Evolutionary conservation across 2,329 filamentous ascomycete species (phyloP).

Genomic region (Clathrospora elynae): DNA sequence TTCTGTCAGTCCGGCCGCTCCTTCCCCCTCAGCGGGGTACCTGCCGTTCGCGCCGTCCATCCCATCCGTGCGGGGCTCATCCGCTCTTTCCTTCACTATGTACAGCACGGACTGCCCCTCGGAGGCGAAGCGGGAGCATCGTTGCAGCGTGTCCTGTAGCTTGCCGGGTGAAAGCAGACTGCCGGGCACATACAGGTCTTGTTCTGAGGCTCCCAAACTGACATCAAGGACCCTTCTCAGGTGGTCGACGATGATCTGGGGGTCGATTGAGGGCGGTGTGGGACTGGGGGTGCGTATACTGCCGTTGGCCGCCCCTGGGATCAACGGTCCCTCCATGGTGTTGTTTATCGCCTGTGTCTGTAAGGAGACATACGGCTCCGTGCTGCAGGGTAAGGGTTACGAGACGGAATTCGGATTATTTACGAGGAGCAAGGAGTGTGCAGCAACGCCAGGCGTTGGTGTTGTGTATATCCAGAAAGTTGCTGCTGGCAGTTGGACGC

Average conservation of each 20-base stretch:
- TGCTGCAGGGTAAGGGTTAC: conserved; percentile 20
- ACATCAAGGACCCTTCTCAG: conserved; percentile 55
- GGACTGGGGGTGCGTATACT: conserved; percentile 45
- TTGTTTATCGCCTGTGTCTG: conserved; percentile 31
- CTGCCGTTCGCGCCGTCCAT: conserved; percentile 42
- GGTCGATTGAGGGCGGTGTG: conserved; percentile 51
- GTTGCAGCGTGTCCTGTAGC: conserved; percentile 78
- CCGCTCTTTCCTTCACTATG: conserved; percentile 79
- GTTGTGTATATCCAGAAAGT: conserved; percentile 26
- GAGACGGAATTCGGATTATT: conserved; percentile 9
- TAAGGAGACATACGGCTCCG: conserved; percentile 42
- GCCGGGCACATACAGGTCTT: conserved; percentile 78
- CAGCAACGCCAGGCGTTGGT: conserved; percentile 25
- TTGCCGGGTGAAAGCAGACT: conserved; percentile 78
- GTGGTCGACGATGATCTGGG: conserved; percentile 56
- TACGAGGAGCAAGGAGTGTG: conserved; percentile 12
- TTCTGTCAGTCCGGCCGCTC: conserved; percentile 43
- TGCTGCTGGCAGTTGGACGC: conserved; percentile 24
- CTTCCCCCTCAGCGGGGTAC: conserved; percentile 15
- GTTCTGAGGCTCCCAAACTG: conserved; percentile 60
- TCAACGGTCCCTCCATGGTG: conserved; percentile 51
- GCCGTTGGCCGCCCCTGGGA: conserved; percentile 49
- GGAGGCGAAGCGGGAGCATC: conserved; percentile 86
- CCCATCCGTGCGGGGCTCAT: conserved; percentile 48
- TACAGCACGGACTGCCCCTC: conserved; percentile 89